Evolutionary conservation across 495 filamentous ascomycete species (phyloP).

Genomic region (Astrothelium subdiscretum): DNA sequence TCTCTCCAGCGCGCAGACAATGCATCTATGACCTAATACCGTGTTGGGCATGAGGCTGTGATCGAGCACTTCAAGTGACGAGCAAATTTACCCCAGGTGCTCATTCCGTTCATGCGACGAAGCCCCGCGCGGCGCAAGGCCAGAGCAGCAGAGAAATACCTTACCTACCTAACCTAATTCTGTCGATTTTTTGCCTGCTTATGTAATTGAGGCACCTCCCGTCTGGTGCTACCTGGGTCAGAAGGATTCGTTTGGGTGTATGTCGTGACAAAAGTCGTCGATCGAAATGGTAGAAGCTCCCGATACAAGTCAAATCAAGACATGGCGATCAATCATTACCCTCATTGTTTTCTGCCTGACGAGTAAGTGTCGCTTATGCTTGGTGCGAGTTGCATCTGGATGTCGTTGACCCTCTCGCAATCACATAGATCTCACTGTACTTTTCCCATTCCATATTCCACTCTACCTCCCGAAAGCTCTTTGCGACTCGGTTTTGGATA

Average conservation of each 20-base stretch:
- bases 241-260: not conserved
- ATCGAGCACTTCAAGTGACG: not conserved
- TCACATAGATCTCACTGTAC: slow-evolving; percentile 44
- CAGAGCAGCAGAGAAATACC: too few relatives aligned
- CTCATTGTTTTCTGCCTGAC: slow-evolving; percentile 51
- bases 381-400: not conserved
- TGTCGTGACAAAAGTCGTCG: not conserved
- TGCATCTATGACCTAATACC: not conserved
- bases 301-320: slow-evolving; percentile 40
- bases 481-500: slow-evolving; percentile 31
- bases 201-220: not conserved
- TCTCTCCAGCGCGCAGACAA: not conserved
- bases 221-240: not conserved
- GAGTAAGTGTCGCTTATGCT: slow-evolving; percentile 35
- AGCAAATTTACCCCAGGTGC: not conserved
- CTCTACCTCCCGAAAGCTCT: slow-evolving; percentile 41
- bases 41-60: not conserved
- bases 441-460: slow-evolving; percentile 52
- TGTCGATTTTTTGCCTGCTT: not conserved
- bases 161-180: too few relatives aligned
- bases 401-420: slow-evolving; percentile 6
- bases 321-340: slow-evolving; percentile 52
- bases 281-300: slow-evolving; percentile 33
- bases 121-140: too few relatives aligned
- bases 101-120: not conserved